phyloP scores from a whole-genome alignment of 805 yeast species.

The Nakazawaea siamensis region DNA sequence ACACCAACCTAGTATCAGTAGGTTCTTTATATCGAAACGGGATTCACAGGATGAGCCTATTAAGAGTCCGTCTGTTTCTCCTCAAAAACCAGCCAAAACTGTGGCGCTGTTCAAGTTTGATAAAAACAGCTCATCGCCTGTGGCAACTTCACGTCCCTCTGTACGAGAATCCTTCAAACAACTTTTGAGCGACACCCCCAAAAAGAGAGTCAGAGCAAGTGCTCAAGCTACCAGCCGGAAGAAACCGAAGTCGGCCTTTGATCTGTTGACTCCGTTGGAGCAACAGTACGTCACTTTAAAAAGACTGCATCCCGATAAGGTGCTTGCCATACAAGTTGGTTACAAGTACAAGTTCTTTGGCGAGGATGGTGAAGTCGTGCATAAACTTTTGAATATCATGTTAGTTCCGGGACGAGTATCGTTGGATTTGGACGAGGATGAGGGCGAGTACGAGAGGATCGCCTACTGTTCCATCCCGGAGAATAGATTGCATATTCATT shows the following conservation, averaged over 20 bases:
- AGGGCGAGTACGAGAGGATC: slow-evolving; percentile 38
- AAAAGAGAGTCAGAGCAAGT: neutral
- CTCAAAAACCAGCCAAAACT: too few species aligned
- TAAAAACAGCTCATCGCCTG: too few species aligned
- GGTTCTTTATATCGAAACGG: too few species aligned
- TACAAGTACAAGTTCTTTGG: slow-evolving; percentile 87
- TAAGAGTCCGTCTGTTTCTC: too few species aligned
- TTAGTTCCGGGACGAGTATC: slow-evolving; percentile 61
- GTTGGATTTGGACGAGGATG: slow-evolving; percentile 33
- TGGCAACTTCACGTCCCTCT: too few species aligned
- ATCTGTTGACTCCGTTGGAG: slow-evolving; percentile 65
- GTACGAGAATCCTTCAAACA: too few species aligned
- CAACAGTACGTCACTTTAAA: slow-evolving; percentile 68
- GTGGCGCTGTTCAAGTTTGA: too few species aligned
- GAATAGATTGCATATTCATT: slow-evolving; percentile 61
- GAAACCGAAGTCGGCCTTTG: slow-evolving; percentile 8
- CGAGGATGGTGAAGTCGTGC: slow-evolving; percentile 68
- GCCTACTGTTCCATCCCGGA: slow-evolving; percentile 88
- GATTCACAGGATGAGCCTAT: too few species aligned
- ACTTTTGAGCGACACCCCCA: neutral
- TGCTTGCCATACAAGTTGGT: slow-evolving; percentile 83
- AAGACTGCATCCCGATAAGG: slow-evolving; percentile 47
- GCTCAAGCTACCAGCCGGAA: too few species aligned
- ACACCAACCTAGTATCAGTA: too few species aligned
- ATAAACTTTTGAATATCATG: slow-evolving; percentile 61